Evolutionary conservation across 192 early-diverging fungal species (phyloP), one percentile per base, ranked within the genome.

Genomic region (Lobosporangium transversale): DNA sequence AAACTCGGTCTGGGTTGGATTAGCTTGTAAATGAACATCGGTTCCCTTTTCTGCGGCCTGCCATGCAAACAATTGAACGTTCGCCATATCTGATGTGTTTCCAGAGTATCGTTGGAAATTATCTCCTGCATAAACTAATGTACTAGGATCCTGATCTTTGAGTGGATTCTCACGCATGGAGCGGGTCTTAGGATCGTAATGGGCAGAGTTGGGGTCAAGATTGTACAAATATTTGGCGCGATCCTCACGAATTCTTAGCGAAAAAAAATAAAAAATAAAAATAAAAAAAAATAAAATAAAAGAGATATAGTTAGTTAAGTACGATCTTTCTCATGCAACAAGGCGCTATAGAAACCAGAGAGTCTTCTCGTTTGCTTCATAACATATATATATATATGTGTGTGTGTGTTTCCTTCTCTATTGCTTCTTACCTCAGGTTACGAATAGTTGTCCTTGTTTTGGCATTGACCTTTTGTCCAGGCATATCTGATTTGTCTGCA

Each of bases 111-210:
- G 85, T 23, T 91, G 83, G 81, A 97, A 97, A 66, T 98, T 97
- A 76, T 99, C 98, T 36, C 96, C 98, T 5, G 94, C 89, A 58
- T 88, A 93, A 2, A 68, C 69, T 15, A 78, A 78, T 31, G 73
- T 73, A 31, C 56, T 78, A 54, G 90, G 82, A 40, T 91, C 91
- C 32, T 85, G 82, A 31, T 90, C 89, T 30, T 85, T 85, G 53
- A 89, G 82, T 10, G 97, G 98, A 80, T 98, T 97, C 60, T 98
- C 97, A 68, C 98, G 91, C 98, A 99, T 99, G 1, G 96, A 96
- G 30, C 97, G 88, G 3, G 98, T 97, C 71, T 99, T 99, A 35
- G 98, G 98, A 82, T 99, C 98, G 66, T 99, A 99, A 86, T 95
- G 92, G 1, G 96, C 97, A 11, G 94, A 96, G 60, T 98, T 89